Base-by-base conservation (phyloP, 2,329 filamentous ascomycete species). In the Aspergillus neotritici region DNA sequence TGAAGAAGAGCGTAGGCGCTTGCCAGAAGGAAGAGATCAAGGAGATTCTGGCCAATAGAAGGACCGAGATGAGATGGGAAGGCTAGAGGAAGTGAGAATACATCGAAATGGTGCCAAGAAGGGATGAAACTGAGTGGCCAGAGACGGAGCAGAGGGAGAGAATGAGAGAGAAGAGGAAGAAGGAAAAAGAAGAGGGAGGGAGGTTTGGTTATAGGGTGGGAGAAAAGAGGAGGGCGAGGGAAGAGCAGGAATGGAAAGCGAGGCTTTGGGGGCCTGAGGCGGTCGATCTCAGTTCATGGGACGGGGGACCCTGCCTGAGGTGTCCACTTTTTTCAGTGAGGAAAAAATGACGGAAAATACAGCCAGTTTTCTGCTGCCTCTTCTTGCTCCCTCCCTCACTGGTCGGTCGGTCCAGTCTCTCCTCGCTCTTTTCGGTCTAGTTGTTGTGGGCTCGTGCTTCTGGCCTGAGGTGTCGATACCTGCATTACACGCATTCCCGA, bases 201-300 rank as follows among this genome's bases (percentile, higher is more conserved):
- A 45, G 38, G 31, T 48, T 43, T 41, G 55, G 47, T 42, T 44
- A 50, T 54, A 53, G 38, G 50, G 42, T 47, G 49, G 47, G 50
- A 52, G 39, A 56, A 51, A 49, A 49, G 54, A 49, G 50, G 49
- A 56, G 58, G 55, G 53, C 51, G 51, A 54, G 55, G 61, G 64
- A 54, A 57, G 59, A 61, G 65, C 64, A 64, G 63, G 60, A 61
- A 62, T 60, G 58, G 58, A 67, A 65, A 64, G 60, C 60, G 57
- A 62, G 57, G 58, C 54, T 47, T 46, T 46, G 47, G 48, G 38
- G 53, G 53, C 54, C 53, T 54, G 49, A 56, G 50, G 52, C 51
- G 47, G 51, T 50, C 46, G 21, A 25, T 25, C 16, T 52, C 44
- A 51, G 52, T 58, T 58, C 53, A 47, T 52, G 52, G 46, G 44